A percentile compares a stretch with the other conserved stretches of the same genome.
Conservation (phyloP, 1,139 yeast species). For the Wickerhamomyces sp. region DNA sequence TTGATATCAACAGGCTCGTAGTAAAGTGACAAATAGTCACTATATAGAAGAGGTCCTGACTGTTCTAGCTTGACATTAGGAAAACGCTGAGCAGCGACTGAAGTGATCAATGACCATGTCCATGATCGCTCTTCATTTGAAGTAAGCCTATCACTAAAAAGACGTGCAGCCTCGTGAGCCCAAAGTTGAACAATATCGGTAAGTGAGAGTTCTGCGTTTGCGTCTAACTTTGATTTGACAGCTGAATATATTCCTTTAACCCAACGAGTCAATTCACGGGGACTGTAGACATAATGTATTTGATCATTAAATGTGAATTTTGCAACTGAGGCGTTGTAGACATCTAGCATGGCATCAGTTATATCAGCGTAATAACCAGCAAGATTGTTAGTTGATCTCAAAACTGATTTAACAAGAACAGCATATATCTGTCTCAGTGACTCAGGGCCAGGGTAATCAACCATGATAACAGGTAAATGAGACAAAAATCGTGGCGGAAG, state of each 20-base stretch:
- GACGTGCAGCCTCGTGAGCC: slow-evolving; percentile 78
- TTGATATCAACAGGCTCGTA: slow-evolving; percentile 53
- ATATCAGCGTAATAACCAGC: slow-evolving; percentile 49
- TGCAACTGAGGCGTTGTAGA: slow-evolving; percentile 46
- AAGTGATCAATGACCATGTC: slow-evolving; percentile 44
- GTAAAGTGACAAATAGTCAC: slow-evolving; percentile 68
- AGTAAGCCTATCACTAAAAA: slow-evolving; percentile 72
- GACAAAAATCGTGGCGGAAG: slow-evolving; percentile 65
- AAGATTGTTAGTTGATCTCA: slow-evolving; percentile 61
- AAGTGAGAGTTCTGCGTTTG: slow-evolving; percentile 27
- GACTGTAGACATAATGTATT: slow-evolving; percentile 72
- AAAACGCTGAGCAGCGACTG: slow-evolving; percentile 39
- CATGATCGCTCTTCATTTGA: slow-evolving; percentile 43
- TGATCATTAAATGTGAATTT: slow-evolving; percentile 35
- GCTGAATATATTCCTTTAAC: slow-evolving; percentile 69
- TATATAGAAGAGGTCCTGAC: slow-evolving; percentile 52
- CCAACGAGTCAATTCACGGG: slow-evolving; percentile 92
- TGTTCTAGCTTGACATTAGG: slow-evolving; percentile 41
- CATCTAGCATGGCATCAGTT: slow-evolving; percentile 61
- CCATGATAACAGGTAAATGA: slow-evolving; percentile 63
- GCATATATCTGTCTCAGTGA: slow-evolving; percentile 69
- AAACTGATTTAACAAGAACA: slow-evolving; percentile 51
- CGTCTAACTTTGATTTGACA: slow-evolving; percentile 33
- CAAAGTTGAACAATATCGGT: slow-evolving; percentile 57
- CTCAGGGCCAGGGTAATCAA: slow-evolving; percentile 71